phyloP scores from a whole-genome alignment of 495 filamentous ascomycete genomes.

The Penicillium soppii region DNA sequence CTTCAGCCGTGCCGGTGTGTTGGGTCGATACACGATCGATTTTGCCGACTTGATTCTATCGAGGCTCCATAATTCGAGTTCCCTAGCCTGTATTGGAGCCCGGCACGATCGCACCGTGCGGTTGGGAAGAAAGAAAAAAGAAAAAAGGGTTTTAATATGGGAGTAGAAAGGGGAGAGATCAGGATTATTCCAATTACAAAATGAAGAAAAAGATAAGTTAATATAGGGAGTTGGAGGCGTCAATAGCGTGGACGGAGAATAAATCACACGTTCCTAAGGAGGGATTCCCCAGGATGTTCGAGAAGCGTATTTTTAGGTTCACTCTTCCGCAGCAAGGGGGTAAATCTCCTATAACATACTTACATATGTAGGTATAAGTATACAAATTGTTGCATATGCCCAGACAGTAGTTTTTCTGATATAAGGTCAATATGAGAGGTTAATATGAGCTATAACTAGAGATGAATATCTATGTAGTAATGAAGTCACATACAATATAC shows the following conservation, averaged over 20 bases:
- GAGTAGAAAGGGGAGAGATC: neutral
- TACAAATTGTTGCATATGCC: no score
- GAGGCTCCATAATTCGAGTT: slow-evolving; percentile 11
- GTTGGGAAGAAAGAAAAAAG: neutral
- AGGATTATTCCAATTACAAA: neutral
- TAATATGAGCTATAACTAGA: no score
- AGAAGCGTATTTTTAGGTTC: slow-evolving; percentile 15
- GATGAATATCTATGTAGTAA: no score
- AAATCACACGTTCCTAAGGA: no score
- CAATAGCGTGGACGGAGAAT: neutral
- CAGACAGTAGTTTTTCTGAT: no score
- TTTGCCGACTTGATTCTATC: slow-evolving; percentile 9
- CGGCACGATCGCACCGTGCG: neutral
- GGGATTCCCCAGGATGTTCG: neutral
- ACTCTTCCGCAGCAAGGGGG: slow-evolving; percentile 11
- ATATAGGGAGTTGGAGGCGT: neutral
- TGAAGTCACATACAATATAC: no score
- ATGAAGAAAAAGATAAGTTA: neutral
- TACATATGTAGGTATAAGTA: no score
- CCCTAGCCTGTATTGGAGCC: neutral
- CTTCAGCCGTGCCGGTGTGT: neutral
- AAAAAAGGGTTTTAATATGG: neutral
- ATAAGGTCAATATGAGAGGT: no score
- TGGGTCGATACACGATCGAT: slow-evolving; percentile 19
- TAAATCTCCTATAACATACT: neutral